These are phyloP conservation scores for Ogataea parapolymorpha DNA, from an alignment of 805 yeast species.

Conservation along the genomic window DNA sequence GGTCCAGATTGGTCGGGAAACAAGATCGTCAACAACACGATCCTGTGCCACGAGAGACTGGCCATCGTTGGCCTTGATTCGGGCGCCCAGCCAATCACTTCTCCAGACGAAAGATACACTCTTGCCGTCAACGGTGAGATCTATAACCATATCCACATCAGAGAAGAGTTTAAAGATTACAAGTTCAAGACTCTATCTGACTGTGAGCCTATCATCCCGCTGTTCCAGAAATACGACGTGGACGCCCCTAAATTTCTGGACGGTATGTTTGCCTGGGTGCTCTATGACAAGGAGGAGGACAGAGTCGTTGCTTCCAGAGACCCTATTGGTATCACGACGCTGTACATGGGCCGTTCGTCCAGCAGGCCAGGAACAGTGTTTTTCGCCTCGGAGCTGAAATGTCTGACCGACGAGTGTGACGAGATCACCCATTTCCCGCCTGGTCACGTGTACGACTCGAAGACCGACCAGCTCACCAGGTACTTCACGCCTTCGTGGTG, in stretches of 20 bases:
- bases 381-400: constrained; percentile 94
- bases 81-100: constrained; percentile 96
- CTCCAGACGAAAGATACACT: constrained; percentile 66
- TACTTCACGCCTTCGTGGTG: constrained; percentile 95
- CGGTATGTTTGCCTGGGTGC: constrained; percentile 97
- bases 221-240: constrained; percentile 77
- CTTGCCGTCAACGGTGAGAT: constrained; percentile 97
- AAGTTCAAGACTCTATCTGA: constrained; percentile 82
- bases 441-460: constrained; percentile 94
- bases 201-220: constrained; percentile 97
- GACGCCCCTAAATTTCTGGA: constrained; percentile 93
- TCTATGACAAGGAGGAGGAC: constrained; percentile 80
- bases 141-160: constrained; percentile 89
- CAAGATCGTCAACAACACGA: constrained; percentile 70
- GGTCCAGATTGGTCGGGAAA: constrained; percentile 99
- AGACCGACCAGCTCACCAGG: constrained; percentile 79
- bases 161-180: constrained; percentile 73
- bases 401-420: constrained; percentile 93
- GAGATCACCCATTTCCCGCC: constrained; percentile 94
- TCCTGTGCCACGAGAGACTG: constrained; percentile 91
- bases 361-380: constrained; percentile 71
- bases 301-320: constrained; percentile 96
- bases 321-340: constrained; percentile 95
- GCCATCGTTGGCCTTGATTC: constrained; percentile 96
- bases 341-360: constrained; percentile 86